Percentiles rank a stretch among this genome's conserved stretches.
phyloP scores from a whole-genome alignment of 352 stramenopile species.

The Phytophthora cryptogea region DNA sequence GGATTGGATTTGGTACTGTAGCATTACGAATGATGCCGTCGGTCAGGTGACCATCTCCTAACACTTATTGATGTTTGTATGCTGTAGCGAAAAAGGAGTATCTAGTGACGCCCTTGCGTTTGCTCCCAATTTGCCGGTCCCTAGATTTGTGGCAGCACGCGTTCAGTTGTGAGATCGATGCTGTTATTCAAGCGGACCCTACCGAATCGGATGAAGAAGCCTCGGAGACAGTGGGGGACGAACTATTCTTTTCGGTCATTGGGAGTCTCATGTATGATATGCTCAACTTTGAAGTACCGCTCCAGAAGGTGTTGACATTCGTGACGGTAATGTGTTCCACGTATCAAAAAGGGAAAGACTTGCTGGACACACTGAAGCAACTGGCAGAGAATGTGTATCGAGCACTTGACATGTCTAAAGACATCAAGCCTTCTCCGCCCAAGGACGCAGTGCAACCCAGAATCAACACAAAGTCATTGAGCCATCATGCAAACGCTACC shows the following conservation, averaged over 20 bases:
- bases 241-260: conserved; percentile 85
- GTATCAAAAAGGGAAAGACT: conserved; percentile 75
- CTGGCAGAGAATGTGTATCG: conserved; percentile 83
- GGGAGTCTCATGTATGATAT: conserved; percentile 87
- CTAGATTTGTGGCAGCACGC: conserved; percentile 88
- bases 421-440: conserved; percentile 45
- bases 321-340: conserved; percentile 83
- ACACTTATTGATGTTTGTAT: conserved; percentile 8
- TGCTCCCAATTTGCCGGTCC: conserved; percentile 72
- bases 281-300: conserved; percentile 78
- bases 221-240: conserved; percentile 50
- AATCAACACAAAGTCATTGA: conserved; percentile 18
- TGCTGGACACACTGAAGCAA: conserved; percentile 75
- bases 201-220: conserved; percentile 39
- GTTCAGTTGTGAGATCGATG: conserved; percentile 79
- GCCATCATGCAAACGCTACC: conserved; percentile 1
- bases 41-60: not conserved
- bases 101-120: conserved; percentile 60
- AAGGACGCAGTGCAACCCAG: conserved; percentile 27
- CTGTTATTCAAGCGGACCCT: conserved; percentile 46
- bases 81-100: conserved; percentile 82
- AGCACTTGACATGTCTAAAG: conserved; percentile 80
- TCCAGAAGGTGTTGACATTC: conserved; percentile 78
- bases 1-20: conserved; percentile 70
- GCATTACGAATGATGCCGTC: not conserved